Conservation (phyloP, 2,329 filamentous ascomycete species). For the Fusarium bulbicola region DNA sequence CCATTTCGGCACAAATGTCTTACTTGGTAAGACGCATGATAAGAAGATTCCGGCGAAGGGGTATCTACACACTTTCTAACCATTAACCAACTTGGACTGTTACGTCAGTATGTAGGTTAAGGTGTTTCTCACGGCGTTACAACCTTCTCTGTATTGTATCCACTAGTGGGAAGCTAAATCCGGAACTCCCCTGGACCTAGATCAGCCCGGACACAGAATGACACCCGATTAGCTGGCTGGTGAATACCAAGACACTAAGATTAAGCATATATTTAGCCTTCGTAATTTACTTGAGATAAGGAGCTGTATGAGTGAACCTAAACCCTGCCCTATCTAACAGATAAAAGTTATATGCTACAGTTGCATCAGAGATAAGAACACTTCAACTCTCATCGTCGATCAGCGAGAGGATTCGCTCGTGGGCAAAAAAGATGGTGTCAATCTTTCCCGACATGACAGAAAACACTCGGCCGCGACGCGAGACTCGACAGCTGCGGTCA, state of each 20-base stretch:
- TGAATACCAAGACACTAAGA: background rate
- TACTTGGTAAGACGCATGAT: background rate
- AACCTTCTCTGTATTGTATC: background rate
- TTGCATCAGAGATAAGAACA: background rate
- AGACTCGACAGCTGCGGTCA: constrained; percentile 1
- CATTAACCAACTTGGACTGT: background rate
- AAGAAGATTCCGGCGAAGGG: background rate
- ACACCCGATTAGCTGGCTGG: background rate
- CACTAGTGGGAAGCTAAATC: background rate
- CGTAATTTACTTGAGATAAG: background rate
- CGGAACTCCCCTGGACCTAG: background rate
- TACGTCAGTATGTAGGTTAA: background rate
- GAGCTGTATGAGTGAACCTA: background rate
- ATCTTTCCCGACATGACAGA: constrained; percentile 7
- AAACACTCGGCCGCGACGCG: background rate
- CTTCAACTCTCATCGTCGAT: background rate
- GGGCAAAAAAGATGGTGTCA: constrained; percentile 6
- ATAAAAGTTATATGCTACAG: fast-evolving
- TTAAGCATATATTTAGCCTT: background rate
- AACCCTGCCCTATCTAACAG: background rate
- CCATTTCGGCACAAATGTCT: background rate
- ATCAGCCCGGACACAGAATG: fast-evolving
- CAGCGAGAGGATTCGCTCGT: background rate
- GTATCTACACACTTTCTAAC: background rate
- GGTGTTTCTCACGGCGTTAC: background rate